Evolutionary conservation across 805 yeast genomes (phyloP), one percentile per base, ranked within the genome.

Genomic region (Candida orba): DNA sequence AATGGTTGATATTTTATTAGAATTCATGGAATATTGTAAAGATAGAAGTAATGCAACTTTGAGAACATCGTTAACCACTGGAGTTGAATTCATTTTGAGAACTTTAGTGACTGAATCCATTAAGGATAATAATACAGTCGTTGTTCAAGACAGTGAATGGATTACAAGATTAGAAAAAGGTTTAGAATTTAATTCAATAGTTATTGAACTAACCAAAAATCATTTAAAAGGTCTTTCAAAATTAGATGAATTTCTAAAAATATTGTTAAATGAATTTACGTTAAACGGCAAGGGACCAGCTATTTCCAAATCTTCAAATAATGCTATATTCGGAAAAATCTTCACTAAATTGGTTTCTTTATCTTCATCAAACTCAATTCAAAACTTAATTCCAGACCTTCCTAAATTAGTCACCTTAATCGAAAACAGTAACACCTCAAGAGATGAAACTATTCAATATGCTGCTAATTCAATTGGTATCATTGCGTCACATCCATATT

Each of bases 141-240:
- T 86, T 38, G 76, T 75, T 0, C 64, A 72, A 20, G 95, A 88
- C 57, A 83, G 81, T 48, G 81, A 83, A 41, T 88, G 95, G 95
- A 65, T 68, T 4, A 63, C 75, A 0, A 70, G 91, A 53, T 53
- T 85, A 23, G 87, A 82, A 9, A 84, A 78, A 46, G 85, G 91
- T 0, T 41, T 85, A 10, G 82, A 77, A 34, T 63, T 73, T 35
- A 95, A 88, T 54, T 68, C 68, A 0, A 56, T 52, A 3, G 85
- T 84, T 1, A 66, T 67, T n/a, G 14, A 37, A 0, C 52, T 59
- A 1, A 47, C 66, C 1, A 49, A 57, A 13, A 37, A 45, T 5
- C 48, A 54, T 5, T 45, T 70, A 10, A 37, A 44, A 2, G 30
- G 52, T 42, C 56, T 58, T 20, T 35, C 47, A 8, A 52, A 44